Percentiles rank a stretch among this genome's conserved stretches.
These are phyloP conservation scores for Kwoniella shandongensis DNA, from an alignment of 768 basidiomycete species.

Conservation along the genomic window DNA sequence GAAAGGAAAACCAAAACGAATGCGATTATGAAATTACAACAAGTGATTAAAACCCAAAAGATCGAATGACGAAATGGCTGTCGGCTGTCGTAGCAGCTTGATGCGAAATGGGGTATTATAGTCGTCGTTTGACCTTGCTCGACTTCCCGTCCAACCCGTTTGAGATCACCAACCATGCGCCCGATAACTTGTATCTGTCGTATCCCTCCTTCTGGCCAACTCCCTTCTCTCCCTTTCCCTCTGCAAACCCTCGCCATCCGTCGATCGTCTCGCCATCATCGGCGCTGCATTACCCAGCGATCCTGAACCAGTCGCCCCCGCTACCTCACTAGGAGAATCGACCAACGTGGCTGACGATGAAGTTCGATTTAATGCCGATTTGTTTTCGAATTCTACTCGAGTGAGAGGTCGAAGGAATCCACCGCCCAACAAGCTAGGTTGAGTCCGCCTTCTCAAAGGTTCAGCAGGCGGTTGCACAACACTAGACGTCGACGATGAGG, in stretches of 20 bases:
- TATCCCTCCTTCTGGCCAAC: conserved; percentile 28
- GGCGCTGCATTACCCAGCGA: conserved; percentile 25
- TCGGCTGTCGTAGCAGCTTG: no score
- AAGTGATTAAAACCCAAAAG: no score
- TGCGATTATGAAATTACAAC: no score
- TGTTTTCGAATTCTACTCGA: conserved; percentile 18
- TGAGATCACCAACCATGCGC: conserved; percentile 48
- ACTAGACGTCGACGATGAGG: not conserved
- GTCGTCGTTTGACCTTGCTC: no score
- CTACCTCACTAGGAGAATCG: conserved; percentile 1
- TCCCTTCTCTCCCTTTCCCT: conserved; percentile 29
- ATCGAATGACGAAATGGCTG: no score
- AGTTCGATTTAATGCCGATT: conserved; percentile 13
- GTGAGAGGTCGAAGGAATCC: conserved; percentile 44
- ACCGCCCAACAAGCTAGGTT: conserved; percentile 34
- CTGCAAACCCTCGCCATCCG: conserved; percentile 31
- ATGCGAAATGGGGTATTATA: no score
- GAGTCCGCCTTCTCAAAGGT: conserved; percentile 9
- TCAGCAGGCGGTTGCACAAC: conserved; percentile 11
- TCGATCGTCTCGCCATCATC: conserved; percentile 37
- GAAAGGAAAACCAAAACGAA: no score
- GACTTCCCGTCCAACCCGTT: no score
- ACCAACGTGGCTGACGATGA: conserved; percentile 25
- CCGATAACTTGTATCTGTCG: conserved; percentile 43
- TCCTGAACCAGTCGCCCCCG: not conserved